phyloP scores from a whole-genome alignment of 495 filamentous ascomycete genomes.

The Glonium stellatum region DNA sequence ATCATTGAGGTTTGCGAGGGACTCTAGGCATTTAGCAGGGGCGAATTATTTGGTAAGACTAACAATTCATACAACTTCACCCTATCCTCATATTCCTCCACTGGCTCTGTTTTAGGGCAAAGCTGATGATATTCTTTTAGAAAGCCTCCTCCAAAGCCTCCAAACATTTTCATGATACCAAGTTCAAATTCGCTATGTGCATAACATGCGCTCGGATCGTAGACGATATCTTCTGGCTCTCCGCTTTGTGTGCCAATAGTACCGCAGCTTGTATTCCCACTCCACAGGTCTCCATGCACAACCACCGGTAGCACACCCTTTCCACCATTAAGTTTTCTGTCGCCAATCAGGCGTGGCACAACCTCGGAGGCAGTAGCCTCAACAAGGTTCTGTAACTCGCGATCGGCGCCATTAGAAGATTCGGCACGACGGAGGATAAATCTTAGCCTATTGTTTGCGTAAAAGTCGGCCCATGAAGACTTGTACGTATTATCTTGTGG shows the following conservation, averaged over 20 bases:
- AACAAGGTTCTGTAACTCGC: slow-evolving; percentile 52
- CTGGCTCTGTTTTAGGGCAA: slow-evolving; percentile 72
- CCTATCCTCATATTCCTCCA: slow-evolving; percentile 77
- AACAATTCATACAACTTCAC: slow-evolving; percentile 73
- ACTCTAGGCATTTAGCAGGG: not conserved
- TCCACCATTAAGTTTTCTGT: slow-evolving; percentile 55
- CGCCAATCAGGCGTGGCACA: slow-evolving; percentile 65
- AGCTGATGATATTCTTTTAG: slow-evolving; percentile 68
- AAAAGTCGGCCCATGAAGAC: slow-evolving; percentile 75
- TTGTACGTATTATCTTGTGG: slow-evolving; percentile 66
- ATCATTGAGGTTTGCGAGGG: not conserved
- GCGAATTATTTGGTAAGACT: not conserved
- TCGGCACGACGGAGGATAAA: slow-evolving; percentile 54
- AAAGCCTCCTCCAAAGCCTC: slow-evolving; percentile 69
- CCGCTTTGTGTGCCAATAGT: slow-evolving; percentile 51
- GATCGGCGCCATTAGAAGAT: slow-evolving; percentile 56
- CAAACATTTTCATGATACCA: slow-evolving; percentile 95
- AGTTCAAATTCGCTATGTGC: slow-evolving; percentile 85
- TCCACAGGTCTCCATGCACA: slow-evolving; percentile 88
- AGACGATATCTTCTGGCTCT: slow-evolving; percentile 68
- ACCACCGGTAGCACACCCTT: slow-evolving; percentile 61
- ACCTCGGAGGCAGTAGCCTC: slow-evolving; percentile 54
- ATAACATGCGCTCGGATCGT: slow-evolving; percentile 72
- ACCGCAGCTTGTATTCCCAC: slow-evolving; percentile 70
- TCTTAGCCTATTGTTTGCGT: slow-evolving; percentile 62